These are phyloP conservation scores for Linnemannia schmuckeri DNA, from an alignment of 192 early-diverging fungal genomes.

Conservation along the genomic window DNA sequence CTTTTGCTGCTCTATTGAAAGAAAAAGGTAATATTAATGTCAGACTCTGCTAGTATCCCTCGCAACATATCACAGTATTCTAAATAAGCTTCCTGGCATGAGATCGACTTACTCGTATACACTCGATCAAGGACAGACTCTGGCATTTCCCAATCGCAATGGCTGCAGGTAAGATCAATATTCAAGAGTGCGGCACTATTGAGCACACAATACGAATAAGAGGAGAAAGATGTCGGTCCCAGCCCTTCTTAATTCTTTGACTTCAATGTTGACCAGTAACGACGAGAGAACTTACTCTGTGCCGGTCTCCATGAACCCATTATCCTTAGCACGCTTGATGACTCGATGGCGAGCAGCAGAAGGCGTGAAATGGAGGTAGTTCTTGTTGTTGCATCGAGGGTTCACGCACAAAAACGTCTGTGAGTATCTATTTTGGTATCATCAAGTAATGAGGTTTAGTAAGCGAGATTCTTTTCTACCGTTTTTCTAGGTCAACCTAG, in stretches of 20 bases:
- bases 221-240: too few species aligned
- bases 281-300: constrained; percentile 14
- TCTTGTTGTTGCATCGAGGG: constrained; percentile 42
- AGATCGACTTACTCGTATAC: constrained; percentile 29
- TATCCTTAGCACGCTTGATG: constrained; percentile 50
- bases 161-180: constrained; percentile 44
- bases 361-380: constrained; percentile 48
- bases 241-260: too few species aligned
- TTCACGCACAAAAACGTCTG: constrained; percentile 50
- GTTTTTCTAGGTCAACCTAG: neutral
- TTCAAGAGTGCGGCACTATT: constrained; percentile 38
- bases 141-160: constrained; percentile 44
- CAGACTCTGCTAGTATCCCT: neutral
- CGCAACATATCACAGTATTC: too few species aligned
- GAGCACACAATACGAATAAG: neutral
- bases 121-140: constrained; percentile 53
- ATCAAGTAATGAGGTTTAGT: neutral
- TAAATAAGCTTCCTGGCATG: neutral
- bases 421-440: constrained; percentile 36
- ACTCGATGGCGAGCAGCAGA: constrained; percentile 19
- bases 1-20: constrained; percentile 19
- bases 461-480: neutral
- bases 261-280: too few species aligned
- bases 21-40: neutral
- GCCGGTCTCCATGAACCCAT: constrained; percentile 53